These are phyloP conservation scores for Euryodendron excelsum DNA, from an alignment of 148 eudicot genomes.

Conservation along the genomic window DNA sequence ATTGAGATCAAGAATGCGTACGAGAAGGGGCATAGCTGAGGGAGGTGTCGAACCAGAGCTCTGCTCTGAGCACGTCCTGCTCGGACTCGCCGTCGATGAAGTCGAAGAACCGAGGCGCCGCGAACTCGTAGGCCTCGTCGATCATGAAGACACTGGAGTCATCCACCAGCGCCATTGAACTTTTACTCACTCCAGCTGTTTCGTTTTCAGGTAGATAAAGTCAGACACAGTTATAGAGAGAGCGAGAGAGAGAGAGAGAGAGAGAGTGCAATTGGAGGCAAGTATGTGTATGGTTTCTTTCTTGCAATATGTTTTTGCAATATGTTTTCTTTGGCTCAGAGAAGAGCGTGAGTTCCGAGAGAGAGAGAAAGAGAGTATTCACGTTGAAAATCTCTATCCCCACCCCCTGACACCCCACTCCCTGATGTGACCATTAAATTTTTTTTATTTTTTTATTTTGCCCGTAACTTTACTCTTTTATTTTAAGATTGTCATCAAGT, in stretches of 20 bases:
- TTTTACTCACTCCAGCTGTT: no score
- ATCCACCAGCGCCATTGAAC: conserved; percentile 36
- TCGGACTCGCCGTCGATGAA: conserved; percentile 65
- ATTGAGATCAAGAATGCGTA: conserved; percentile 25
- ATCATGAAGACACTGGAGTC: conserved; percentile 35
- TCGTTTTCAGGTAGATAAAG: no score
- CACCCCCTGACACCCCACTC: no score
- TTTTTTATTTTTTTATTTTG: no score
- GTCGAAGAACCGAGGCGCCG: conserved; percentile 77
- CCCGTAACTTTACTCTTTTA: no score
- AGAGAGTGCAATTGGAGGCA: background rate
- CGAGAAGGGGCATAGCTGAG: conserved; percentile 79
- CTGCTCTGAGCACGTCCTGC: conserved; percentile 51
- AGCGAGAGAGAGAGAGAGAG: conserved; percentile 3
- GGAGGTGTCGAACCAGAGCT: conserved; percentile 80
- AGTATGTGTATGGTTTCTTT: background rate
- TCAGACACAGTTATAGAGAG: no score
- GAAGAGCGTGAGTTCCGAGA: no score
- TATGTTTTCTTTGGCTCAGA: no score
- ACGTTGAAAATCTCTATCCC: no score
- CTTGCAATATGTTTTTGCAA: background rate
- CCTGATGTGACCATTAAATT: no score
- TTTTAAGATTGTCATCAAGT: no score
- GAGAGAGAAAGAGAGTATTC: background rate
- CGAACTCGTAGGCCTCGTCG: conserved; percentile 72